These are phyloP conservation scores for Bacidia gigantensis DNA, from an alignment of 495 filamentous ascomycete species.

Conservation along the genomic window DNA sequence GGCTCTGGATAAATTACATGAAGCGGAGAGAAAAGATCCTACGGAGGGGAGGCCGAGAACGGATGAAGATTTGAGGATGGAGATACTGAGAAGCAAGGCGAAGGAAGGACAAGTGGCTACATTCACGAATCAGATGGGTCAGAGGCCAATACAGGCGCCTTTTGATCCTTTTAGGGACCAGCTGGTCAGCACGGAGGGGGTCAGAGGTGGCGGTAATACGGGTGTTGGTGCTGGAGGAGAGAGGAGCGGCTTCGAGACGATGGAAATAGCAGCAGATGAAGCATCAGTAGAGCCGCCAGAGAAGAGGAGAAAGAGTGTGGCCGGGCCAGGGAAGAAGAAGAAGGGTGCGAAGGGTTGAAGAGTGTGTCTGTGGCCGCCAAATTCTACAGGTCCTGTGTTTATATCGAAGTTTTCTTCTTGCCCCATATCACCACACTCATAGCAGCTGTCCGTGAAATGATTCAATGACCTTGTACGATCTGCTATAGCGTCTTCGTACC, in stretches of 20 bases:
- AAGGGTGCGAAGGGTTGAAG: not conserved
- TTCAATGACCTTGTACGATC: too few species aligned
- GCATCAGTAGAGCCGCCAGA: not conserved
- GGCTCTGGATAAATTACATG: constrained; percentile 67
- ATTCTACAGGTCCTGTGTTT: not conserved
- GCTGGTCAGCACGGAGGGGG: constrained; percentile 36
- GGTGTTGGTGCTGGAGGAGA: not conserved
- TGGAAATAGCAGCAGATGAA: not conserved
- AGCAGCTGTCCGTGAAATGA: too few species aligned
- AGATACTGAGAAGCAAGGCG: not conserved
- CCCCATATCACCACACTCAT: too few species aligned
- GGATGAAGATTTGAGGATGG: constrained; percentile 19
- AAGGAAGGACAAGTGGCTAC: constrained; percentile 36
- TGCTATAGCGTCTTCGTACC: too few species aligned
- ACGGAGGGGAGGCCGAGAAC: constrained; percentile 39
- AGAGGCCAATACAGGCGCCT: constrained; percentile 32
- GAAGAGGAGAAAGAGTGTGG: not conserved
- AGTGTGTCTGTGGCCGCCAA: not conserved
- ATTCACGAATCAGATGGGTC: constrained; percentile 34
- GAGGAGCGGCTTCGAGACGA: not conserved
- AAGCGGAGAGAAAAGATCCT: constrained; percentile 57
- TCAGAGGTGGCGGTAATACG: constrained; percentile 14
- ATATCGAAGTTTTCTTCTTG: not conserved
- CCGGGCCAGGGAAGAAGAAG: not conserved
- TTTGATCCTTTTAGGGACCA: constrained; percentile 60